Conservation (phyloP, 768 basidiomycete species). For the Tylopilus intermedius region DNA sequence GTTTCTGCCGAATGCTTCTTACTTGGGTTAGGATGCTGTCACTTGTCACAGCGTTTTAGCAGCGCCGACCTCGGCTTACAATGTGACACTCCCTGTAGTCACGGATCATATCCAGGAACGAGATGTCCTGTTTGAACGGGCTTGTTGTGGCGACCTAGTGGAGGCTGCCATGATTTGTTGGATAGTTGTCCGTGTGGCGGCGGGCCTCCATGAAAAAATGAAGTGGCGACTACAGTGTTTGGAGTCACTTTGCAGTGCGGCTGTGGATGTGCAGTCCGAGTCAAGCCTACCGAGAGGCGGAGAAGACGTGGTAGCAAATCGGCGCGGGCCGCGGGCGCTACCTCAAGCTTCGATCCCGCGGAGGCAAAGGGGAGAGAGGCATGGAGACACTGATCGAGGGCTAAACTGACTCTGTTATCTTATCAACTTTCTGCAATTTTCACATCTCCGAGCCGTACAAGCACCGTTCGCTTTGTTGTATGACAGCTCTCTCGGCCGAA, state of each 20-base stretch:
- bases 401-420: constrained; percentile 19
- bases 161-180: neutral
- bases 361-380: constrained; percentile 4
- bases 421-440: constrained; percentile 18
- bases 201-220: constrained; percentile 3
- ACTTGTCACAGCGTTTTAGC: neutral
- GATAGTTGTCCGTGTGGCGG: neutral
- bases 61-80: neutral
- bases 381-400: constrained; percentile 9
- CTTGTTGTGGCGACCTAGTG: neutral
- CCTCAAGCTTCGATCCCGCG: constrained; percentile 18
- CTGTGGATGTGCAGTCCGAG: neutral
- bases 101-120: constrained; percentile 19
- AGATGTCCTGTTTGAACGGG: neutral
- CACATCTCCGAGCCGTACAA: constrained; percentile 19
- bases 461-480: constrained; percentile 8
- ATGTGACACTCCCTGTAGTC: neutral
- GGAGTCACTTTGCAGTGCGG: neutral
- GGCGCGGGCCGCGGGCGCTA: neutral
- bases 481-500: neutral
- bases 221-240: constrained; percentile 3
- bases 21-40: neutral
- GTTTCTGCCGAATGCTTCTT: neutral
- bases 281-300: constrained; percentile 3
- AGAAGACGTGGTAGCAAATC: constrained; percentile 4